Conservation (phyloP, 352 stramenopile species). For the Pythium phragmitis region DNA sequence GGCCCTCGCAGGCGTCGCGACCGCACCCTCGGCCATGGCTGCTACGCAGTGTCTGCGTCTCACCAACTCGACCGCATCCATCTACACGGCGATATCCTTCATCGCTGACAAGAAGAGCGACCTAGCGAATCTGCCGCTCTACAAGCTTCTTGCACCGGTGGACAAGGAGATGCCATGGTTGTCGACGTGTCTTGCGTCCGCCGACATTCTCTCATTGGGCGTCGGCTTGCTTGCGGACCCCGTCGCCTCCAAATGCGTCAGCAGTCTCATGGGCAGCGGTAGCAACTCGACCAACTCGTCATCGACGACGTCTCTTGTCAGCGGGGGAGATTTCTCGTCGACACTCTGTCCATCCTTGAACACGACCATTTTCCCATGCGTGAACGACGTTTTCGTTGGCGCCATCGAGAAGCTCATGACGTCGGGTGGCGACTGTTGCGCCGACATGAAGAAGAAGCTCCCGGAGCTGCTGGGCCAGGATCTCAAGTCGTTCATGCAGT, state of each 20-base stretch:
- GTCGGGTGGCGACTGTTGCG: conserved; percentile 32
- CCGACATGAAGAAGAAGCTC: conserved; percentile 33
- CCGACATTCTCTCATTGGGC: conserved; percentile 31
- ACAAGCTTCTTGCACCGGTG: conserved; percentile 33
- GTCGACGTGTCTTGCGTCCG: conserved; percentile 35
- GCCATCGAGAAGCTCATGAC: conserved; percentile 30
- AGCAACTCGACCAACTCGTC: conserved; percentile 4
- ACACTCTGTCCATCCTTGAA: conserved; percentile 36
- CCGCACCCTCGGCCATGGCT: background rate
- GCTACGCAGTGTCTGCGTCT: conserved; percentile 24
- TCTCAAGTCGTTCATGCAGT: conserved; percentile 22
- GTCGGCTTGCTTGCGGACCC: conserved; percentile 28
- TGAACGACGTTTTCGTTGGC: conserved; percentile 31
- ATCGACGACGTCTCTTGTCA: background rate
- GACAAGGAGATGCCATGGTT: conserved; percentile 38
- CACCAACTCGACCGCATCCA: conserved; percentile 20
- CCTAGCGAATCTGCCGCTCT: conserved; percentile 27
- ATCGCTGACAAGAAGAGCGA: conserved; percentile 24
- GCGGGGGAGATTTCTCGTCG: conserved; percentile 16
- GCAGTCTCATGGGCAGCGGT: conserved; percentile 9
- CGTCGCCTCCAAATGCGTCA: conserved; percentile 30
- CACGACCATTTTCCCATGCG: conserved; percentile 35
- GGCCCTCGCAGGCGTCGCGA: background rate
- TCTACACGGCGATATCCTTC: conserved; percentile 32
- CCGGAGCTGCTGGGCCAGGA: conserved; percentile 28